phyloP scores from a whole-genome alignment of 805 yeast species.

The Kodamaea nitidulidarum region DNA sequence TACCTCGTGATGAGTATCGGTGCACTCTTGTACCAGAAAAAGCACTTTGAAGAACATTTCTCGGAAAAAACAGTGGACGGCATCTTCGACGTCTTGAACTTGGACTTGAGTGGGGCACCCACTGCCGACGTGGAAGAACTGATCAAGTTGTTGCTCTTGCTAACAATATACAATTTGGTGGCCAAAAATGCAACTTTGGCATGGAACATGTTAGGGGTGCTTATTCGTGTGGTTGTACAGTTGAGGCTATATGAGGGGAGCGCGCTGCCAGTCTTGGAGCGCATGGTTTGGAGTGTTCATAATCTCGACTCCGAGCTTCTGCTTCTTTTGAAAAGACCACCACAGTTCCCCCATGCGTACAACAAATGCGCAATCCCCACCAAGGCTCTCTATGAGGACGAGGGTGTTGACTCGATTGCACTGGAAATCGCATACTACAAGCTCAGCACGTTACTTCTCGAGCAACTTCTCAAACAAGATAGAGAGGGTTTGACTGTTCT shows the following conservation, averaged over 20 bases:
- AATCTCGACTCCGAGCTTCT: conserved; percentile 38
- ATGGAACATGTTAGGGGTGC: conserved; percentile 35
- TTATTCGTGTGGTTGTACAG: conserved; percentile 24
- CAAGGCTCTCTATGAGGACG: conserved; percentile 18
- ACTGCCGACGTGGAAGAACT: conserved; percentile 24
- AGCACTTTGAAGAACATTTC: conserved; percentile 26
- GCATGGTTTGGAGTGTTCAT: conserved; percentile 36
- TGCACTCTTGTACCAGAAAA: conserved; percentile 30
- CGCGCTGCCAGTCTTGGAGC: conserved; percentile 9
- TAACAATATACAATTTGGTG: conserved; percentile 29
- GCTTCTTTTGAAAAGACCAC: conserved; percentile 31
- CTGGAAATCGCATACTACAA: conserved; percentile 19
- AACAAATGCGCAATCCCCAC: conserved; percentile 17
- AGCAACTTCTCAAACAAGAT: conserved; percentile 1
- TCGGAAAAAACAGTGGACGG: conserved; percentile 29
- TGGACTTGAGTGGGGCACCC: conserved; percentile 17
- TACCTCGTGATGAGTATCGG: conserved; percentile 39
- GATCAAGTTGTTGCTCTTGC: conserved; percentile 28
- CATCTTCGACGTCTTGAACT: conserved; percentile 31
- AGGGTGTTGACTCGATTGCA: conserved; percentile 19
- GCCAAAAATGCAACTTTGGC: conserved; percentile 24
- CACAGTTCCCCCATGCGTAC: conserved; percentile 29
- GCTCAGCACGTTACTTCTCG: conserved; percentile 5
- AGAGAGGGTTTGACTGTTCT: conserved; percentile 12
- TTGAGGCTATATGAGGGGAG: conserved; percentile 18